Evolutionary conservation across 176 grass and related monocot species (phyloP).

Genomic region (Elymus sibiricus): DNA sequence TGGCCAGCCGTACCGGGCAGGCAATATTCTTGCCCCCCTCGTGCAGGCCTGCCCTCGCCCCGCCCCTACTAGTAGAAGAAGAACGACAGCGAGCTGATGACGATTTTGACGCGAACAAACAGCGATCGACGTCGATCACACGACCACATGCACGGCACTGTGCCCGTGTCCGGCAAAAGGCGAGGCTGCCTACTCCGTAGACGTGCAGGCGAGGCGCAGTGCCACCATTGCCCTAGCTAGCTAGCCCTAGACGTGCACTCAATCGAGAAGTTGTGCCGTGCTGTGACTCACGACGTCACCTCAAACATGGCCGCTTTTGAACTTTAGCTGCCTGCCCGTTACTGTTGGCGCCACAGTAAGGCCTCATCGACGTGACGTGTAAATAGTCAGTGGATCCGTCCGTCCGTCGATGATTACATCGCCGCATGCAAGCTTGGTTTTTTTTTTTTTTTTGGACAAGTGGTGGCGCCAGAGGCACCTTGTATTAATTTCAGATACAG

Average conservation of each 20-base stretch:
- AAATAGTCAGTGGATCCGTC: not conserved
- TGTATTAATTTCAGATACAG: too few relatives aligned
- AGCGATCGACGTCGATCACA: not conserved
- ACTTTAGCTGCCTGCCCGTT: constrained; percentile 9
- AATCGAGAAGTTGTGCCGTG: not conserved
- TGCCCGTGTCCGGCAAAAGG: constrained; percentile 1
- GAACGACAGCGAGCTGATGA: not conserved
- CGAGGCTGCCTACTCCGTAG: constrained; percentile 3
- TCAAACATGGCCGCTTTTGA: constrained; percentile 28
- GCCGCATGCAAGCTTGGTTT: not conserved
- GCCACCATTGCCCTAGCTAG: not conserved
- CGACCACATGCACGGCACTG: constrained; percentile 21
- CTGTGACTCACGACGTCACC: constrained; percentile 24
- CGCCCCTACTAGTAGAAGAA: not conserved
- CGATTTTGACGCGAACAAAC: not conserved
- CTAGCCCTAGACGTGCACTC: constrained; percentile 9
- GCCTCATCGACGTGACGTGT: constrained; percentile 12
- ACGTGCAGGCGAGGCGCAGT: constrained; percentile 2
- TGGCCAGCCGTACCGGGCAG: too few relatives aligned
- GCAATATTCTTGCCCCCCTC: not conserved
- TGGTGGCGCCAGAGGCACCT: too few relatives aligned
- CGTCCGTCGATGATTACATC: not conserved
- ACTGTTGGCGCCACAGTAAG: not conserved
- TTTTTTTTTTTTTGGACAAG: too few relatives aligned
- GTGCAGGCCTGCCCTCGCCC: not conserved